These are phyloP conservation scores for Sarocladium kiliense DNA, from an alignment of 2,329 filamentous ascomycete genomes.

Conservation along the genomic window DNA sequence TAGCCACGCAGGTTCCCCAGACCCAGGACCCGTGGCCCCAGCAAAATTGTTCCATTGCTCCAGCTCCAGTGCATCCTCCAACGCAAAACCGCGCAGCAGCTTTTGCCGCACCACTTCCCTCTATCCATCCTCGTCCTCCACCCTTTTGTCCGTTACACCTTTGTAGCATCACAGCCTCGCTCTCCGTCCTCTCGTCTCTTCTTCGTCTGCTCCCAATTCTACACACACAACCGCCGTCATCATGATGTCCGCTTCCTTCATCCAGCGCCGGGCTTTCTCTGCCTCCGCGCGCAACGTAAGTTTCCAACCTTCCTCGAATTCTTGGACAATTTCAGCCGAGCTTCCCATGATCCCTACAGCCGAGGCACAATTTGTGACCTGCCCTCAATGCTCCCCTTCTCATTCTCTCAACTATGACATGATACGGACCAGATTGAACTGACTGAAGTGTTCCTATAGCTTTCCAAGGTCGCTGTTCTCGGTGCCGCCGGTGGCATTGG, in stretches of 20 bases:
- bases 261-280: slow-evolving; percentile 78
- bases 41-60: not conserved
- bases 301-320: slow-evolving; percentile 14
- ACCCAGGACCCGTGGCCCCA: slow-evolving; percentile 1
- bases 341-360: slow-evolving; percentile 3
- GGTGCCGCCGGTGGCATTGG: slow-evolving; percentile 97
- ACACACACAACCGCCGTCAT: slow-evolving; percentile 21
- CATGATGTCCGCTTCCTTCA: slow-evolving; percentile 70
- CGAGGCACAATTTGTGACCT: slow-evolving; percentile 10
- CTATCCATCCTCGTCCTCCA: slow-evolving; percentile 1
- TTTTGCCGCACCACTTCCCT: not conserved
- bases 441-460: slow-evolving; percentile 44
- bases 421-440: too few relatives aligned
- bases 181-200: not conserved
- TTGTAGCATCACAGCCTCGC: slow-evolving; percentile 1
- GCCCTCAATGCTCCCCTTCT: slow-evolving; percentile 10
- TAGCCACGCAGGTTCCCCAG: not conserved
- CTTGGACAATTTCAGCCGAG: not conserved
- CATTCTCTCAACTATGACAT: too few relatives aligned
- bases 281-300: slow-evolving; percentile 71
- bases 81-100: slow-evolving; percentile 12
- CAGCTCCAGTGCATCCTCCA: not conserved
- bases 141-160: slow-evolving; percentile 6
- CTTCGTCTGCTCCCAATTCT: slow-evolving; percentile 14
- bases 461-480: slow-evolving; percentile 95